Evolutionary conservation across 2,329 filamentous ascomycete genomes (phyloP).

Genomic region (Penicillium glabrum): DNA sequence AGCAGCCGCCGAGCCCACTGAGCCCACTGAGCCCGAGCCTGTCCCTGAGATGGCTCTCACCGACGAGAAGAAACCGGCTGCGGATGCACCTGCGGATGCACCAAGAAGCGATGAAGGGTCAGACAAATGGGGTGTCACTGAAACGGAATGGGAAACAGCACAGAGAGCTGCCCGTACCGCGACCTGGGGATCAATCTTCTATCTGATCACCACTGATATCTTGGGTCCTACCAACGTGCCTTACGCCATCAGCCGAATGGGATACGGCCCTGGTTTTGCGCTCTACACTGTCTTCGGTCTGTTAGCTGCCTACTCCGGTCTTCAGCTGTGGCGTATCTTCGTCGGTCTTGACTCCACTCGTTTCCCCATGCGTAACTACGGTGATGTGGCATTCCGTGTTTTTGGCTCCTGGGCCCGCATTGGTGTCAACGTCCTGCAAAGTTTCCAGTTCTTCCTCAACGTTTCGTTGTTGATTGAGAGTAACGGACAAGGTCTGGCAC

Average conservation of each 20-base stretch:
- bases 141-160: constrained; percentile 51
- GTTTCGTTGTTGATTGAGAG: constrained; percentile 40
- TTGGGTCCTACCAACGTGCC: constrained; percentile 45
- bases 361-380: constrained; percentile 49
- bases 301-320: constrained; percentile 46
- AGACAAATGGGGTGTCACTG: constrained; percentile 25
- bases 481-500: constrained; percentile 47
- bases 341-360: constrained; percentile 50
- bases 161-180: constrained; percentile 49
- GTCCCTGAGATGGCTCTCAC: background rate
- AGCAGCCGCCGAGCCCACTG: background rate
- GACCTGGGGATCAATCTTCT: constrained; percentile 49
- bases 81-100: background rate
- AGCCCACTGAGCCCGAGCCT: background rate
- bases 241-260: constrained; percentile 35
- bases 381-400: constrained; percentile 51
- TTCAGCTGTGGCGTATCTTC: constrained; percentile 49
- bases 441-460: constrained; percentile 19
- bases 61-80: background rate
- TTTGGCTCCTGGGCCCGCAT: constrained; percentile 49
- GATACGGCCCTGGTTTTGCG: constrained; percentile 47
- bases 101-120: background rate
- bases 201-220: constrained; percentile 52
- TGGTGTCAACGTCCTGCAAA: constrained; percentile 50
- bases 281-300: constrained; percentile 49